Evolutionary conservation across 441 rosid species (phyloP).

Genomic region (Populus trichocarpa): DNA sequence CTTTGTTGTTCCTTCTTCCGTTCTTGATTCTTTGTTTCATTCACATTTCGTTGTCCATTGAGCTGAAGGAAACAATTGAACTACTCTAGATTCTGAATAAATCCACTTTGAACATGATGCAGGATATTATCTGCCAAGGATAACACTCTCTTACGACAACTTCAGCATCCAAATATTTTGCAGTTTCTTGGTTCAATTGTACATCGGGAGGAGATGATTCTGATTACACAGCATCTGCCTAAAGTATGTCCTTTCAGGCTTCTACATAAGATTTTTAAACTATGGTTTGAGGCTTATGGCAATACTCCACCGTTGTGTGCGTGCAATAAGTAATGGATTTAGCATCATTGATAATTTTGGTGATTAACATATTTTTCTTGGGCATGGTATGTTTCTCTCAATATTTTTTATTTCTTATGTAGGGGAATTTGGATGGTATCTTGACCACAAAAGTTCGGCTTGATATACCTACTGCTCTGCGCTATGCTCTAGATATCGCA

Average conservation of each 20-base stretch:
- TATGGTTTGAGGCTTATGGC: no score
- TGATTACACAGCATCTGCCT: conserved; percentile 54
- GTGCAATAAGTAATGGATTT: no score
- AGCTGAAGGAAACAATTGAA: neutral
- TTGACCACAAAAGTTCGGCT: conserved; percentile 34
- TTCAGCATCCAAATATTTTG: conserved; percentile 63
- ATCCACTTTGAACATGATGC: conserved; percentile 19
- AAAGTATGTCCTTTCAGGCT: conserved; percentile 24
- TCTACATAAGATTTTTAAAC: neutral
- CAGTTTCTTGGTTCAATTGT: conserved; percentile 69
- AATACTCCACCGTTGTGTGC: no score
- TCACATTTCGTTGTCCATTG: neutral
- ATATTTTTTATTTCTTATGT: neutral
- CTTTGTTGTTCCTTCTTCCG: neutral
- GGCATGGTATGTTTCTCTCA: no score
- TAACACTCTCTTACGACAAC: conserved; percentile 44
- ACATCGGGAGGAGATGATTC: conserved; percentile 49
- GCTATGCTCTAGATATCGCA: conserved; percentile 59
- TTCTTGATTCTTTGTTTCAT: neutral
- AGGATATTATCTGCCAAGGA: conserved; percentile 61
- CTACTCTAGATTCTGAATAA: conserved; percentile 3
- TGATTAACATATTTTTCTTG: no score
- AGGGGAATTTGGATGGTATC: conserved; percentile 48
- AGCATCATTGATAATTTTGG: no score
- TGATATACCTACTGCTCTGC: conserved; percentile 46